A percentile compares a stretch with the other conserved stretches of the same genome.
These are phyloP conservation scores for Podaxis carcinomalis DNA, from an alignment of 768 basidiomycete species.

Conservation along the genomic window DNA sequence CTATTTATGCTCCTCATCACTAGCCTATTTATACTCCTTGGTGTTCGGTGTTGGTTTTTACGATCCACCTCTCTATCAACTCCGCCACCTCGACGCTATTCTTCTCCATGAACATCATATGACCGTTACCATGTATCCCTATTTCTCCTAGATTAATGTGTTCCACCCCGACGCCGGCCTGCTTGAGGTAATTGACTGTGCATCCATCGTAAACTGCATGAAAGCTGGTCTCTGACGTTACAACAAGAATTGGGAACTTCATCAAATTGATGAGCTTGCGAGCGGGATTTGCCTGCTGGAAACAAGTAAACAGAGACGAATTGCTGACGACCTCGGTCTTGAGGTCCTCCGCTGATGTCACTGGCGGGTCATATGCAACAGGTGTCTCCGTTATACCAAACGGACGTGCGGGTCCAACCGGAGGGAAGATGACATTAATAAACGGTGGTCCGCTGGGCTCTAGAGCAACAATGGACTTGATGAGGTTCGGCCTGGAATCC, in stretches of 20 bases:
- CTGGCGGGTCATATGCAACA: conserved; percentile 37
- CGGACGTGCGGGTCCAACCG: conserved; percentile 30
- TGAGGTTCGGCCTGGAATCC: conserved; percentile 37
- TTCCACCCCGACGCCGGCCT: conserved; percentile 41
- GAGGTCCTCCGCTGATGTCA: conserved; percentile 35
- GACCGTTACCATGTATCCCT: conserved; percentile 49
- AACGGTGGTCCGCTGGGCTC: conserved; percentile 52
- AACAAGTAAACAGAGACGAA: conserved; percentile 31
- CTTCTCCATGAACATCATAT: conserved; percentile 55
- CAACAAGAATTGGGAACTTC: conserved; percentile 39
- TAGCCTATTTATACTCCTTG: background rate
- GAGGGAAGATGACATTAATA: conserved; percentile 33
- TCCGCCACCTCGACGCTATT: conserved; percentile 41
- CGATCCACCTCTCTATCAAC: conserved; percentile 33
- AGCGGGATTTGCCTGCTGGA: conserved; percentile 39
- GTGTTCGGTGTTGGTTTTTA: background rate
- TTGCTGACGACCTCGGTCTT: conserved; percentile 22
- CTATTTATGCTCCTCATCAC: background rate
- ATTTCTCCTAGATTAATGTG: conserved; percentile 35
- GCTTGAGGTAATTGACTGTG: conserved; percentile 36
- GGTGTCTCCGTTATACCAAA: conserved; percentile 48
- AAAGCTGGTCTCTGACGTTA: conserved; percentile 48
- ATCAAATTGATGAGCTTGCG: conserved; percentile 37
- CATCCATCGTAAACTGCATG: conserved; percentile 46
- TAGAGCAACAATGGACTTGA: conserved; percentile 44